Evolutionary conservation across 1,139 yeast species (phyloP).

Genomic region (Lodderomyces margitis): DNA sequence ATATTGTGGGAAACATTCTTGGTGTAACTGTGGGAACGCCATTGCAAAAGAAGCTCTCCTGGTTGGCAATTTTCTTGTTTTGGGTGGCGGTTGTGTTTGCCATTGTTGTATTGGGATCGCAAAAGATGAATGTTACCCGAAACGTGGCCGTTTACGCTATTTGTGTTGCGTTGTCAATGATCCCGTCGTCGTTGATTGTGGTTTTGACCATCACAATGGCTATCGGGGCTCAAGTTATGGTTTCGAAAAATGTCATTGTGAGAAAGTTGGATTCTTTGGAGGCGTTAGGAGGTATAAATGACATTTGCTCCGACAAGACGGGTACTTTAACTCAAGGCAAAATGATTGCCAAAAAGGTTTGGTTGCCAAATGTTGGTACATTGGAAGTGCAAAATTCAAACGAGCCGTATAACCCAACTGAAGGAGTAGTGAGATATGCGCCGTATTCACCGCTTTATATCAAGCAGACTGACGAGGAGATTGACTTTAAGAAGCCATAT

Average conservation of each 20-base stretch:
- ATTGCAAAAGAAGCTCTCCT: constrained; percentile 62
- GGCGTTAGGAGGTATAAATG: constrained; percentile 77
- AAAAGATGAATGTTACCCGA: constrained; percentile 59
- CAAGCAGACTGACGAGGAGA: constrained; percentile 39
- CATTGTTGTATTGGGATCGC: constrained; percentile 77
- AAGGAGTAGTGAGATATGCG: constrained; percentile 52
- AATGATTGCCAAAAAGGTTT: constrained; percentile 69
- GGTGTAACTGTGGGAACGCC: constrained; percentile 82
- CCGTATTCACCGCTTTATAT: constrained; percentile 40
- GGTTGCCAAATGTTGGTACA: constrained; percentile 76
- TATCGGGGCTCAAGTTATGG: constrained; percentile 80
- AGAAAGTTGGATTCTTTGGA: constrained; percentile 77
- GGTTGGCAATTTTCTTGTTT: constrained; percentile 68
- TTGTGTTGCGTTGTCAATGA: constrained; percentile 81
- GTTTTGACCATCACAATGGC: constrained; percentile 89
- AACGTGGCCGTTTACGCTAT: constrained; percentile 86
- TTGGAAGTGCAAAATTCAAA: constrained; percentile 57
- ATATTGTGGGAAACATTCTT: constrained; percentile 61
- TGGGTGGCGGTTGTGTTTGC: constrained; percentile 75
- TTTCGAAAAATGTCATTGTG: constrained; percentile 66
- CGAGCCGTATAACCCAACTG: constrained; percentile 72
- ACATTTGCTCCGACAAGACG: constrained; percentile 52
- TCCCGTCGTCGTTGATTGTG: constrained; percentile 78
- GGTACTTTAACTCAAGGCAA: constrained; percentile 81
- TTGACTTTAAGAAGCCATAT: constrained; percentile 22